A percentile compares a stretch with the other conserved stretches of the same genome.
Conservation (phyloP, 164 flowering plant genomes). For the Piper betle region DNA sequence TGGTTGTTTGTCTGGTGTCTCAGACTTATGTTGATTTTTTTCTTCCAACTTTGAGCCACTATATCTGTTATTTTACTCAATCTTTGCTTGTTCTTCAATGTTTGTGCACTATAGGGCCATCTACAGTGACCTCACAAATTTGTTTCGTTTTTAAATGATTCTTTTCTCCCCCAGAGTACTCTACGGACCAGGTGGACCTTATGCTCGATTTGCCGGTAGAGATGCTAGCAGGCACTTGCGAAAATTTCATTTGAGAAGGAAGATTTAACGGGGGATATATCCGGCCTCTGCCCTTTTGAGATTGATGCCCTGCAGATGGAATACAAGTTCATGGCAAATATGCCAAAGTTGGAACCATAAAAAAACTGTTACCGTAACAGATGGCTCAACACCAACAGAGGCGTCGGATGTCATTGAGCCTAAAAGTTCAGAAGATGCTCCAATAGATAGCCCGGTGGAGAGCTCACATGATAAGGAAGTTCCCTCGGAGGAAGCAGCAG, state of each 20-base stretch:
- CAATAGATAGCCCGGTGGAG: slow-evolving; percentile 10
- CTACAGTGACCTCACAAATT: neutral
- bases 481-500: neutral
- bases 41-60: neutral
- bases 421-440: slow-evolving; percentile 18
- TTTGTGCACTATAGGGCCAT: too few relatives aligned
- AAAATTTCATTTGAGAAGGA: slow-evolving; percentile 92
- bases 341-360: slow-evolving; percentile 77
- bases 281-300: slow-evolving; percentile 89
- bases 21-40: neutral
- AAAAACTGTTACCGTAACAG: slow-evolving; percentile 24
- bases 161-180: slow-evolving; percentile 53
- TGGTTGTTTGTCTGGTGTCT: neutral
- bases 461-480: slow-evolving; percentile 9
- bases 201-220: slow-evolving; percentile 88
- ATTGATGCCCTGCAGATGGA: slow-evolving; percentile 96
- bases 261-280: slow-evolving; percentile 75
- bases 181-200: slow-evolving; percentile 99
- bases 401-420: slow-evolving; percentile 20
- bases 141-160: neutral
- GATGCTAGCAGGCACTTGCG: slow-evolving; percentile 98
- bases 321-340: slow-evolving; percentile 95
- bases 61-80: neutral
- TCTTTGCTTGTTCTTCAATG: too few relatives aligned
- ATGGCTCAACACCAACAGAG: slow-evolving; percentile 20